A percentile compares a stretch with the other conserved stretches of the same genome.
These are phyloP conservation scores for Agaricus subrufescens DNA, from an alignment of 768 basidiomycete genomes.

Conservation along the genomic window DNA sequence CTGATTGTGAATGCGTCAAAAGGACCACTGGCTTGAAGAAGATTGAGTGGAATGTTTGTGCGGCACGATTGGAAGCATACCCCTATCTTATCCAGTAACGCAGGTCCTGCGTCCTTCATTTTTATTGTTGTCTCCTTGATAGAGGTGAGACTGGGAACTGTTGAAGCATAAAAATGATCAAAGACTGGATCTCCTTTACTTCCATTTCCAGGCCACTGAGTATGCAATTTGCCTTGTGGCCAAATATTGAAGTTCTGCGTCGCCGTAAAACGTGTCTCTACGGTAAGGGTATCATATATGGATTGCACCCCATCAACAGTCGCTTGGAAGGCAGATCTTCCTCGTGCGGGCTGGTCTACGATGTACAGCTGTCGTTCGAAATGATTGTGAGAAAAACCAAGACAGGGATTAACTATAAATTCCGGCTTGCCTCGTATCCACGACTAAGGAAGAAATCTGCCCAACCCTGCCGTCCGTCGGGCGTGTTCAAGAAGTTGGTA, in stretches of 20 bases:
- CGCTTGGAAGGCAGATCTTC: slow-evolving; percentile 39
- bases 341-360: slow-evolving; percentile 42
- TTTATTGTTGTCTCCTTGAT: slow-evolving; percentile 30
- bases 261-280: slow-evolving; percentile 42
- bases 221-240: slow-evolving; percentile 42
- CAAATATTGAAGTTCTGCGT: slow-evolving; percentile 34
- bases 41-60: neutral
- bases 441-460: slow-evolving; percentile 47
- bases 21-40: slow-evolving; percentile 35
- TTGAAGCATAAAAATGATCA: slow-evolving; percentile 40
- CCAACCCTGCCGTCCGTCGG: slow-evolving; percentile 52
- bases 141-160: slow-evolving; percentile 33
- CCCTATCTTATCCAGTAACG: slow-evolving; percentile 42
- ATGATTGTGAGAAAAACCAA: neutral
- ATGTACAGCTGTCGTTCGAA: slow-evolving; percentile 31
- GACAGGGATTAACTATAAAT: neutral
- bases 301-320: slow-evolving; percentile 31
- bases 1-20: slow-evolving; percentile 50
- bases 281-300: slow-evolving; percentile 21
- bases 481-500: slow-evolving; percentile 47
- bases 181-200: slow-evolving; percentile 38
- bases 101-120: slow-evolving; percentile 35
- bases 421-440: slow-evolving; percentile 41
- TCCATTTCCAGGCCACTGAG: slow-evolving; percentile 53
- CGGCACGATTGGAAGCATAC: slow-evolving; percentile 22